Base-by-base conservation (phyloP, 2,329 filamentous ascomycete genomes). In the Hymenotorrendiella dingleyae region DNA sequence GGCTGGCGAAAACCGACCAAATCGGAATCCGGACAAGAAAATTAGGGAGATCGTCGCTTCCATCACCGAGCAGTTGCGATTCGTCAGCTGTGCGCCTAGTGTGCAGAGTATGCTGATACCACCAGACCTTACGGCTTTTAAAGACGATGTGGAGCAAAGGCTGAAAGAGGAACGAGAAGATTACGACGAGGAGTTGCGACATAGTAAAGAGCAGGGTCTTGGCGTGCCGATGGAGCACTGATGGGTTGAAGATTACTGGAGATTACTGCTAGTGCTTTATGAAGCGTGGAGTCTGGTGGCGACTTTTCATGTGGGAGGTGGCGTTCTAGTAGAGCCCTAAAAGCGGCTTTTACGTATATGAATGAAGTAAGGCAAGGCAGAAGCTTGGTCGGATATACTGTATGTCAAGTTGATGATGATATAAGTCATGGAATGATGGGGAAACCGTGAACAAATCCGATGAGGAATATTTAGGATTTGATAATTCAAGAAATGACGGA, bases 101-200 rank as follows among this genome's bases (percentile, higher is more conserved):
- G 87, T 94, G 21, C 88, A 94, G 63, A 84, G 89, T 66, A 78
- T 80, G 53, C 75, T 80, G 33, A 85, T 96, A 40, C 88, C 87
- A 8, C 84, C 86, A 0, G 86, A 91, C 58, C 72, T 93, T 6
- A 72, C 75, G 14, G 78, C 72, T 30, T 72, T 86, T 9, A 70
- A 84, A 50, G 78, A 84, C 44, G 77, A 86, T 42, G 77, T 86
- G 1, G 85, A 90, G 57, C 73, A 77, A 41, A 68, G 74, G 50
- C 63, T 87, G 36, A 78, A 77, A 53, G 82, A 86, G 55, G 76
- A 82, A 59, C 69, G 68, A 12, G 74, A 81, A 40, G 77, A 80
- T 43, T 71, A 67, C 49, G 71, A 81, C 47, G 74, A 80, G 17
- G 61, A 66, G 22, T 57, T 72, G 34, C 70, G 78, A 43, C 70